Base-by-base conservation (phyloP, 106 monocot species). In the Phalaenopsis aphrodite region DNA sequence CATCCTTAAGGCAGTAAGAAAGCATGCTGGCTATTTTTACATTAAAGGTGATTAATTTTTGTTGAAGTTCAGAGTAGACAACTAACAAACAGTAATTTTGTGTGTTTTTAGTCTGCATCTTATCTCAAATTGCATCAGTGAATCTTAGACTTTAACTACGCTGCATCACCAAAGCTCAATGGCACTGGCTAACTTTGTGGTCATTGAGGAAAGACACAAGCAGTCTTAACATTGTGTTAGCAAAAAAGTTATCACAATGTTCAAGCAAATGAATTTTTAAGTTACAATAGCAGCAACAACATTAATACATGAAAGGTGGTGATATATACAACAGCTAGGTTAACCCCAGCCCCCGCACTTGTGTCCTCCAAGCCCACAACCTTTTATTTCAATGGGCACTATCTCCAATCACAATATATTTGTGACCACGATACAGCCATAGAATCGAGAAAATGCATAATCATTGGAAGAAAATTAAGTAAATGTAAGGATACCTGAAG, bases 401-500 rank as follows among this genome's bases (percentile, higher is more conserved):
- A 24, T 39, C 30, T 39, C 38, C 38, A 69, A 14, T 3, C 69
- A 69, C 69, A 69, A 39, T 39, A 69, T 12, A 69, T 5, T 38
- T 38, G 30, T 39, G 69, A 69, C 30, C 69, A 69, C 69, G 39
- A 69, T 69, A 12, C 61, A 69, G 23, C 11, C 38, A 69, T 69
- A 68, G 69, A 69, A 36, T 11, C 12, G 14, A 52, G 52, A 14
- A 12, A 2, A 10, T 52, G 52, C 52, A 52, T 14, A 52, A 12
- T 61, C 61, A 61, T 56, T 56, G 56, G 56, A 61, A 61, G 61
- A 61, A 61, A 17, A 12, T 3, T 12, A 80, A 41, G 56, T 6
- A 79, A 65, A n/a, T 36, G 73, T 45, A 85, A 42, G 12, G 73
- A 66, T 43, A 97, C 98, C 98, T 85, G 85, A 81, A 85, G 82